phyloP scores from a whole-genome alignment of 768 basidiomycete species.

The Boletus rubescentipes region DNA sequence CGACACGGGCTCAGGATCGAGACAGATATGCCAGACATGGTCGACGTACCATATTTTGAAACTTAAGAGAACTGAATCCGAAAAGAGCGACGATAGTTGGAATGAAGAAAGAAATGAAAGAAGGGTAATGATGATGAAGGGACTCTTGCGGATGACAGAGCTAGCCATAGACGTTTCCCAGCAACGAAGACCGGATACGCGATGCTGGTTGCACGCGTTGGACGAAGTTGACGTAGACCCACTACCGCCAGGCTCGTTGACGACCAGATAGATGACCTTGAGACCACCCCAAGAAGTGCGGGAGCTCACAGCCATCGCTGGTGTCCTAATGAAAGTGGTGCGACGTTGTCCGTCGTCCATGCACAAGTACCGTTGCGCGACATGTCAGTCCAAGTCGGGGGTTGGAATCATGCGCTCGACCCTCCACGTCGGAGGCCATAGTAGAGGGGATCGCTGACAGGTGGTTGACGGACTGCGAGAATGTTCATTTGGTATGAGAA shows the following conservation, averaged over 20 bases:
- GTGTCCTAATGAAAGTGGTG: neutral
- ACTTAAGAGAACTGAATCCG: too few species aligned
- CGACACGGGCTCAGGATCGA: too few species aligned
- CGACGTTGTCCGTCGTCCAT: neutral
- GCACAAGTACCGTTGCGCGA: neutral
- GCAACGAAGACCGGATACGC: neutral
- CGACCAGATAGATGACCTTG: neutral
- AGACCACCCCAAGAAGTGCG: neutral
- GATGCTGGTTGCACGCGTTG: neutral
- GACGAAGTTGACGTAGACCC: neutral
- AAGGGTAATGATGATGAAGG: constrained; percentile 9
- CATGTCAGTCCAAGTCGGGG: too few species aligned
- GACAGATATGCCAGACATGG: too few species aligned
- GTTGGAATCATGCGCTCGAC: neutral
- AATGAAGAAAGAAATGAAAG: neutral
- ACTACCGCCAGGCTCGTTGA: neutral
- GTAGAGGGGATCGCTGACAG: neutral
- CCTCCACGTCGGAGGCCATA: neutral
- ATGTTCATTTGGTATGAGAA: neutral
- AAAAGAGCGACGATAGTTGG: neutral
- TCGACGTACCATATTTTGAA: too few species aligned
- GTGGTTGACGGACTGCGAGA: neutral
- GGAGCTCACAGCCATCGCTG: neutral
- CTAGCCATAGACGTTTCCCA: neutral
- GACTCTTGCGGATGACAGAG: neutral